Base-by-base conservation (phyloP, 345 rosid genomes). In the Camelina sativa region DNA sequence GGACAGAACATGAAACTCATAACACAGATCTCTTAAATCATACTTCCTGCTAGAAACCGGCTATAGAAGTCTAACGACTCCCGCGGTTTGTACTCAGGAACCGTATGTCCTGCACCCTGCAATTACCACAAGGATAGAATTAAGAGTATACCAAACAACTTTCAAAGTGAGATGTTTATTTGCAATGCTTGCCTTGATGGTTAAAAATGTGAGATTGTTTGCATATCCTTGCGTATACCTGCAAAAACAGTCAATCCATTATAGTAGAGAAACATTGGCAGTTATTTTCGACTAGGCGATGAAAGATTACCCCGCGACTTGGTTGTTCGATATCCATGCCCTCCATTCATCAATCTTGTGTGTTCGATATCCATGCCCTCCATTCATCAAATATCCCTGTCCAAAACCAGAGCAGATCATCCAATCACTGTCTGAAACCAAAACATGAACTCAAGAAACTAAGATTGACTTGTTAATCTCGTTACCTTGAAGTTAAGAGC, bases 71-170 rank as follows among this genome's bases (percentile, higher is more conserved):
- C 90, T 56, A 89, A 80, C 10, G 97, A 85, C 85, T 94, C 97
- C 15, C 20, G 67, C 19, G 96, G 96, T 74, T 91, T 94, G 85
- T 91, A 91, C 78, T 91, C 96, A 5, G 98, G 97, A 15, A 94
- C 96, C 0, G 97, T 91, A 73, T 94, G 98, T 25, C 98, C 98
- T 50, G 96, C 78, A 23, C 97, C 96, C 97, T 93, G 82, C 68
- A 82, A 67, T 62, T 28, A 71, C 56, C 53, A 55, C 57, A 62
- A 59, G 1, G 8, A 70, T 58, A 19, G 1, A 34, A 34, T 34
- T 34, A 75, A 52, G 6, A 32, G 34, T 43, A 4, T 34, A 60
- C 13, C 67, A 58, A 55, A 43, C 38, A 70, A 10, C 54, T 71
- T 15, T 30, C 11, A 0, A 28, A 43, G 7, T 50, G 22, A 22